Base-by-base conservation (phyloP, 1,139 yeast genomes). In the Kodamaea arcana region DNA sequence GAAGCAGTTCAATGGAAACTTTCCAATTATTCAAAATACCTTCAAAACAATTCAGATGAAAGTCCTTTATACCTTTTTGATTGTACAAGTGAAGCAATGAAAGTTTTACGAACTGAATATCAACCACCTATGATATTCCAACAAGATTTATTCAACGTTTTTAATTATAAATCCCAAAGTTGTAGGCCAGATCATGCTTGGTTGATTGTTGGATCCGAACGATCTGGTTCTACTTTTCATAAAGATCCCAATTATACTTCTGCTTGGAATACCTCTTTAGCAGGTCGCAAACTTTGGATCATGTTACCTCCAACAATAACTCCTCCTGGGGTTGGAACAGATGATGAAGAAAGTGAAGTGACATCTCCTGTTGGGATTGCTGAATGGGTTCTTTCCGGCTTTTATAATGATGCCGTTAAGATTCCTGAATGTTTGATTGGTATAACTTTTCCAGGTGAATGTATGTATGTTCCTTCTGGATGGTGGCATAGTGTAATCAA, bases 401-500 rank as follows among this genome's bases (percentile, higher is more conserved):
- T 83, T 48, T 86, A 79, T 63, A 77, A 80, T 46, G 92, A 82
- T 51, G 52, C 69, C 2, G 45, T 63, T 10, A 65, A 62, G 36
- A 51, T 75, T 11, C 65, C 66, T 4, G 72, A 70, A 36, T 81
- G 86, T 43, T 54, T 69, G 28, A 77, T 87, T 15, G 94, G 86
- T 1, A 65, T 87, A 10, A 83, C 94, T 0, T 78, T 78, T 45
- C 84, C 90, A 0, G 92, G 92, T 4, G 94, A 88, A 54, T 81
- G 87, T 45, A 75, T 87, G 72, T 78, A 83, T 52, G 97, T 88
- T 4, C 97, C 97, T 2, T 72, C 90, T 15, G 94, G 95, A 1
- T 88, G 97, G 97, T 88, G 97, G 97, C 97, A 88, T 62, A 67
- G 80, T 27, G 97, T 88, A 17, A 84, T 87, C 16, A 88, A 88